Base-by-base conservation (phyloP, 257 asterid species). In the Ajuga chamaepitys region DNA sequence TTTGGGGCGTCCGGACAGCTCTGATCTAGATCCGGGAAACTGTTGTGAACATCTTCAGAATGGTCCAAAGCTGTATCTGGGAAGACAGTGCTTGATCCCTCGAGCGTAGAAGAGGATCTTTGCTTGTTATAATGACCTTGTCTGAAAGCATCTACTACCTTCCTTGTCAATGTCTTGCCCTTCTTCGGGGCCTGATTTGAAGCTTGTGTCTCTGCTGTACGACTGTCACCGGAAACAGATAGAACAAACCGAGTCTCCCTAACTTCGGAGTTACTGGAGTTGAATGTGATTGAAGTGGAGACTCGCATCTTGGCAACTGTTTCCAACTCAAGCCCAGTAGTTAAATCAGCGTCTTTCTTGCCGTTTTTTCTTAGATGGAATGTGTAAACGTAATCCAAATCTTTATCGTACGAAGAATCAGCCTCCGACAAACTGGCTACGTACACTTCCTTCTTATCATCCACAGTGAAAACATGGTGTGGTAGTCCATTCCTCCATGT, bases 401-500 rank as follows among this genome's bases (percentile, higher is more conserved):
- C 73, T 65, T 84, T 80, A 42, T 77, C 83, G 48, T 68, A 81
- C 2, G 79, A 75, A 42, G 85, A 78, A 64, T 73, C 86, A 1
- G 51, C 70, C 74, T 77, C 75, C 4, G 71, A 62, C 71, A 82
- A 25, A 44, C 79, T 75, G 32, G 97, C 89, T 5, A 79, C 68
- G 64, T 84, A 87, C 22, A 84, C 80, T 73, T 87, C 96, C 63
- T 63, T 78, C 67, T 74, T 88, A 72, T 83, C 97, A 72, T 89
- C 91, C 14, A 87, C 81, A 7, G 86, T 85, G 75, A 89, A 87
- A 59, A 82, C 76, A 56, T 78, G 82, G 71, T 68, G 78, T 0
- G 94, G 96, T 5, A 77, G 53, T 61, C 96, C 96, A 9, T 87
- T 76, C 67, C 78, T 89, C 95, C 95, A 84, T 1, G 86, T 78